A percentile compares a stretch with the other conserved stretches of the same genome.
phyloP scores from a whole-genome alignment of 371 early-diverging fungal species.

The Saksenaea oblongispora region DNA sequence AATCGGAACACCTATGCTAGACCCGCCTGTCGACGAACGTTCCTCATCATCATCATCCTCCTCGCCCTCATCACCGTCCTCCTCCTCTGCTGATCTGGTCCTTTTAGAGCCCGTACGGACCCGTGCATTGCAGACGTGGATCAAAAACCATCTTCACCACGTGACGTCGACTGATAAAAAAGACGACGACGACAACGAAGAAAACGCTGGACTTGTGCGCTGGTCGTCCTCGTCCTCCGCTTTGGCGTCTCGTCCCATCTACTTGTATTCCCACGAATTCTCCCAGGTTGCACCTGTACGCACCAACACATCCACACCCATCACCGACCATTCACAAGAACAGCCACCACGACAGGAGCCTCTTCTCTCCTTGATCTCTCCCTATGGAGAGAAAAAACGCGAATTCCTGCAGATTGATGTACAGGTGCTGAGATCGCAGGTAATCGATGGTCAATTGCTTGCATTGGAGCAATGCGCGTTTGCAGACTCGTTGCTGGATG shows the following conservation, averaged over 20 bases:
- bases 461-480: slow-evolving; percentile 28
- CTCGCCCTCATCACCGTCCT: background rate
- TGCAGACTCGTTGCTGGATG: slow-evolving; percentile 17
- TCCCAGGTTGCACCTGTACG: slow-evolving; percentile 36
- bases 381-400: slow-evolving; percentile 18
- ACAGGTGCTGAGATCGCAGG: slow-evolving; percentile 40
- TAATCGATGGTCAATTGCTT: slow-evolving; percentile 33
- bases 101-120: slow-evolving; percentile 37
- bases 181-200: background rate
- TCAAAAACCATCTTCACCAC: background rate
- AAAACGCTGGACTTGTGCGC: slow-evolving; percentile 16
- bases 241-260: slow-evolving; percentile 16
- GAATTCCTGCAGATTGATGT: slow-evolving; percentile 46
- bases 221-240: slow-evolving; percentile 12
- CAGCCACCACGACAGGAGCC: background rate
- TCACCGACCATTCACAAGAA: background rate
- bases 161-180: background rate
- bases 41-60: background rate
- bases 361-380: slow-evolving; percentile 35
- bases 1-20: background rate
- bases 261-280: slow-evolving; percentile 42
- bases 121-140: slow-evolving; percentile 26
- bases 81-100: background rate
- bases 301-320: background rate
- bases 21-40: background rate